Evolutionary conservation across 768 basidiomycete species (phyloP).

Genomic region (Mycena polygramma): DNA sequence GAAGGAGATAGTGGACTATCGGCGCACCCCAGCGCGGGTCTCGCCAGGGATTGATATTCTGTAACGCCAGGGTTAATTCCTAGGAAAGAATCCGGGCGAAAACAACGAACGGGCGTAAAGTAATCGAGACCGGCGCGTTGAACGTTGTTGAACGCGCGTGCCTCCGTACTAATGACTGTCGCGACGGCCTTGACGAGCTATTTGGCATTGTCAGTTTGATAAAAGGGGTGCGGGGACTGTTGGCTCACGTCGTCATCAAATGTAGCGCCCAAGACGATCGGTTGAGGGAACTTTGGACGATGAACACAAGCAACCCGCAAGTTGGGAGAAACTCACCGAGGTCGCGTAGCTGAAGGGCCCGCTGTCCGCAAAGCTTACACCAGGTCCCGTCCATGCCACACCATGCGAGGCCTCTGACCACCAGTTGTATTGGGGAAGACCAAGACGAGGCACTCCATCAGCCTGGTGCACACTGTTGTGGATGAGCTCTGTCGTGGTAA

Average conservation of each 20-base stretch:
- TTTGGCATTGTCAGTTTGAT: background rate
- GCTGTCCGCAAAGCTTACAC: constrained; percentile 61
- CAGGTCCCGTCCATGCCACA: constrained; percentile 61
- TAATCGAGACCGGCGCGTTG: constrained; percentile 68
- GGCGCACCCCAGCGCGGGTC: constrained; percentile 59
- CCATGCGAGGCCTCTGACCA: constrained; percentile 74
- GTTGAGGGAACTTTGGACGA: constrained; percentile 61
- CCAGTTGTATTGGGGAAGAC: constrained; percentile 69
- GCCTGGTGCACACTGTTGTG: constrained; percentile 64
- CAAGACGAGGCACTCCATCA: constrained; percentile 69
- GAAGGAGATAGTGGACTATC: no score
- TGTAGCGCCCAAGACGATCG: constrained; percentile 66
- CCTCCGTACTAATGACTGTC: constrained; percentile 66
- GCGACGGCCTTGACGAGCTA: constrained; percentile 61
- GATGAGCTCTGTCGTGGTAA: constrained; percentile 65
- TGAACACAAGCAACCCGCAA: background rate
- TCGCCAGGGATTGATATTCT: constrained; percentile 59
- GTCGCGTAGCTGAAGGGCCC: constrained; percentile 71
- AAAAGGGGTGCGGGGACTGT: background rate
- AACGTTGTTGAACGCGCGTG: constrained; percentile 69
- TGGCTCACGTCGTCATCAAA: constrained; percentile 58
- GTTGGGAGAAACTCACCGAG: constrained; percentile 39
- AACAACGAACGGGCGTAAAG: constrained; percentile 65
- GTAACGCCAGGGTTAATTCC: no score
- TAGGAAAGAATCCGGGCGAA: no score